phyloP scores from a whole-genome alignment of 2,329 filamentous ascomycete species.

The Diaporthe caulivora region DNA sequence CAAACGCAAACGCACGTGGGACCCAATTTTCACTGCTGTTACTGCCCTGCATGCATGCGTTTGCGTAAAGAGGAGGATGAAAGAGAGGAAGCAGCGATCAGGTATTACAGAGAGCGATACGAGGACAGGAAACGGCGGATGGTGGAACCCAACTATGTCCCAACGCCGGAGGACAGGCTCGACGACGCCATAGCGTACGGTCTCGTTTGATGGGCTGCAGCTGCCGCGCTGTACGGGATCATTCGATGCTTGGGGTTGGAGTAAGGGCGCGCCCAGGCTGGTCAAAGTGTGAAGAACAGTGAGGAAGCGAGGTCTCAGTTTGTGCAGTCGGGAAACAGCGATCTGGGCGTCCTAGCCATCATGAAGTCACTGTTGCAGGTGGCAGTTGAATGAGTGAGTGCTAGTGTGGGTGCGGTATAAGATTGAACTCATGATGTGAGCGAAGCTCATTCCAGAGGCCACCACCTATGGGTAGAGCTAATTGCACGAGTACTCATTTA shows the following conservation, averaged over 20 bases:
- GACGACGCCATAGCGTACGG: background rate
- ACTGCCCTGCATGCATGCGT: background rate
- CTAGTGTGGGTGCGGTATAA: background rate
- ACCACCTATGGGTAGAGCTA: too few relatives aligned
- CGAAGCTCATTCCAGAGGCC: too few relatives aligned
- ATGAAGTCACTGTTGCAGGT: background rate
- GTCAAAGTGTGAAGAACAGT: background rate
- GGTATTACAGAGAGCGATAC: background rate
- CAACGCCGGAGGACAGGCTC: background rate
- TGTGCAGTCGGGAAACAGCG: background rate
- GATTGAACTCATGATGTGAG: background rate
- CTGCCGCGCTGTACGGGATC: background rate
- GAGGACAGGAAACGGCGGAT: background rate
- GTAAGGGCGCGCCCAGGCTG: background rate
- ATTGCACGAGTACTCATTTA: too few relatives aligned
- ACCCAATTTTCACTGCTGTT: background rate
- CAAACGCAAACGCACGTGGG: background rate
- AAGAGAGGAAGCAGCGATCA: background rate
- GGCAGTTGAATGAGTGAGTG: background rate
- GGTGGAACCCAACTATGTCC: background rate
- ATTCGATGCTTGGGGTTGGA: background rate
- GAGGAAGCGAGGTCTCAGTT: background rate
- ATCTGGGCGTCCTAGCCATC: background rate
- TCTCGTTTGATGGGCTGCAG: background rate
- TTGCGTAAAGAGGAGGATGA: background rate